Evolutionary conservation across 2,329 filamentous ascomycete species (phyloP), one percentile per base, ranked within the genome.

Genomic region (Tolypocladium nubicola): DNA sequence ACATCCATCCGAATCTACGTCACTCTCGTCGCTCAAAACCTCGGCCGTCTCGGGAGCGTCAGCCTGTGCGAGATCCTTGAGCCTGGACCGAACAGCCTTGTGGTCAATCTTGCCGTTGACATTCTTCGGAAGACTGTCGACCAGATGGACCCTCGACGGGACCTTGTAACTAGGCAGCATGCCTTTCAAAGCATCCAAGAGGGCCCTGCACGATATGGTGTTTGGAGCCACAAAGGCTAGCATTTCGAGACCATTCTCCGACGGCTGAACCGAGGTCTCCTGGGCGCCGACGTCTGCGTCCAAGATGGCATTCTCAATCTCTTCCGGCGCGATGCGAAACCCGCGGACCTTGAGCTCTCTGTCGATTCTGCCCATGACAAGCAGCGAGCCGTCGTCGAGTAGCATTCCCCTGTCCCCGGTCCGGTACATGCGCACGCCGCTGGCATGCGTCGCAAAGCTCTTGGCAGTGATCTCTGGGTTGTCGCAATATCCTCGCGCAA

Each of bases 331-430:
- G 47, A 62, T 59, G 13, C 61, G 57, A 30, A 60, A 59, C 1
- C 61, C 61, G 13, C 61, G 58, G 10, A 62, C 49, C 57, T 61
- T 62, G 52, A 61, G 19, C 54, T 62, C 56, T 14, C 55, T 53
- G 53, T 61, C 61, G 21, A 62, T 59, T 26, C 61, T 54, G 26
- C 59, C 60, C 53, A 59, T 40, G 52, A 61, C 33, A 16, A 58
- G 38, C 8, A 62, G 11, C n/a, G 39, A 52, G 3, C 61, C 58
- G 37, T 60, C 56, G 10, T 55, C 54, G 0, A 55, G 47, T 30
- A 60, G 23, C 21, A 50, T 35, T 3, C 59, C 59, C 14, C 40
- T 43, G 47, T 62, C 61, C 7, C 61, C 59, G 16, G 59, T 62
- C 14, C 61, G 55, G 26, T 60, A 61, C 54, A 61, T 54, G n/a